Evolutionary conservation across 345 rosid species (phyloP), one percentile per base, ranked within the genome.

Genomic region (Schrenkiella parvula): DNA sequence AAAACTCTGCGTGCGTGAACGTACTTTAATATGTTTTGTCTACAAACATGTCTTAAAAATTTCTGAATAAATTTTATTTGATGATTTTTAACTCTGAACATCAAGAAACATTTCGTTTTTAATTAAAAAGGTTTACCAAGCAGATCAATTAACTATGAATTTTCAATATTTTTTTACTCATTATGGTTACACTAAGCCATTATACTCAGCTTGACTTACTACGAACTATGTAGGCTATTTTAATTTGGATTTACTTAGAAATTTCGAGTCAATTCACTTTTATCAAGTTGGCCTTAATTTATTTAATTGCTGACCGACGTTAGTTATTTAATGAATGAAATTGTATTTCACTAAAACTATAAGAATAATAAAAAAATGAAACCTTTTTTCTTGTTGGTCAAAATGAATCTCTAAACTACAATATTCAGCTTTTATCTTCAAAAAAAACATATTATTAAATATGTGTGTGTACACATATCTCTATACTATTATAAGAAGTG

Each of bases 401-500:
- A 37, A 11, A 10, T 37, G 41, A 37, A 10, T 11, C 41, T 37
- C 14, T 10, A 37, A 11, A 22, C 14, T 51, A 51, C 56, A 25
- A 51, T 51, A 25, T 51, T 51, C 56, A 26, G n/a, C 34, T 25
- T 38, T 12, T 39, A 7, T 43, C 8, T 4, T 9, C 9, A 55
- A 32, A 31, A 31, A 51, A 1, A 23, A 3, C 32, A 25, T 54
- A 32, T 10, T 31, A 10, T 55, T 55, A 55, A 9, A 55, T 28
- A 28, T n/a, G 34, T 54, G 59, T 28, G 2, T 54, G 4, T 18
- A 31, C 22, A 41, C 65, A 39, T 39, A 23, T 23, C 15, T 37
- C 13, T 48, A 50, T 18, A 26, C 8, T 66, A 35, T 51, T 66
- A 66, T 38, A 70, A 51, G 47, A 48, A 37, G 56, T 18, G 77